A percentile compares a stretch with the other conserved stretches of the same genome.
These are phyloP conservation scores for Colletotrichum cordylinicola DNA, from an alignment of 2,329 filamentous ascomycete genomes.

Conservation along the genomic window DNA sequence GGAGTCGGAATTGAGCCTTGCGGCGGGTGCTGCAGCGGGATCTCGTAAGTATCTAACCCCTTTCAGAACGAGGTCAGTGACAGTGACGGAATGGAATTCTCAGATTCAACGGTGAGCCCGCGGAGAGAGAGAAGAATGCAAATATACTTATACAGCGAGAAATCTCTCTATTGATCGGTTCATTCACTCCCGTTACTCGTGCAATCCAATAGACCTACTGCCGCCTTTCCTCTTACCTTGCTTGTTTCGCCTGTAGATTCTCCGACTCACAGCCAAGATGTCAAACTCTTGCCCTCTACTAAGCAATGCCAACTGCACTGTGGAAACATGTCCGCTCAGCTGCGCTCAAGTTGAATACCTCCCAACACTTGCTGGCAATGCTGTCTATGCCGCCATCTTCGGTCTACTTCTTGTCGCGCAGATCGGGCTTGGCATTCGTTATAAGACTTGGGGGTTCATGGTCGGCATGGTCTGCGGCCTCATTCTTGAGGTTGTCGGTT, in stretches of 20 bases:
- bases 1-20: background rate
- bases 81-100: background rate
- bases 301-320: background rate
- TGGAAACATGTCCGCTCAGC: background rate
- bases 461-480: background rate
- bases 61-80: background rate
- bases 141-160: background rate
- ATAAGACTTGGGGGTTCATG: background rate
- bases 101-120: background rate
- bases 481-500: conserved; percentile 63
- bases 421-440: background rate
- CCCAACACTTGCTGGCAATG: background rate
- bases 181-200: background rate
- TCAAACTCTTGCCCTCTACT: background rate
- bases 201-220: background rate
- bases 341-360: background rate
- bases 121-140: background rate
- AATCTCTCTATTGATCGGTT: background rate
- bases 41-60: background rate
- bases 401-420: background rate
- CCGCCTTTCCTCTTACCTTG: background rate
- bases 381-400: background rate
- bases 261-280: background rate
- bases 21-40: background rate
- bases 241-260: background rate